Evolutionary conservation across 1,284 basidiomycete species (phyloP), one percentile per base, ranked within the genome.

Genomic region (Polyporus tsugae): DNA sequence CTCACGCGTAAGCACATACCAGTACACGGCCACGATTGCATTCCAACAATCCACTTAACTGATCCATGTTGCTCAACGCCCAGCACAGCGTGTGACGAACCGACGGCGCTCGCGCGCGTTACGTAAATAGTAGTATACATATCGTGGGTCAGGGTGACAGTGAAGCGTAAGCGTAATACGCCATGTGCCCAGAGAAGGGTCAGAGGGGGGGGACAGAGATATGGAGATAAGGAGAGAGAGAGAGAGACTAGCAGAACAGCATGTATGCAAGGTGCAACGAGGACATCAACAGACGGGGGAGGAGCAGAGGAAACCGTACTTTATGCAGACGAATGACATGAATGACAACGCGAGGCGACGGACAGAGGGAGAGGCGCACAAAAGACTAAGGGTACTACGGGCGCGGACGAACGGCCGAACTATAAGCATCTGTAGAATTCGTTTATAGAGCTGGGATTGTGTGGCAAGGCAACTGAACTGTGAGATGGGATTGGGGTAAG

Each of bases 211-310:
- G 39, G 39, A 41, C 13, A 13, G 41, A 41, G 41, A 41, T 17
- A 41, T 41, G 41, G 13, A 5, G 39, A 49, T 49, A 49, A 7
- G 6, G 44, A 46, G n/a, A 46, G 65, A 22, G 44, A 49, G 52
- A 29, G 71, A 70, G 70, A 71, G 70, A 72, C 72, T 75, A 76
- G 74, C 73, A 73, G 74, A 76, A 76, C 73, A 76, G 75, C 75
- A 76, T 76, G 72, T 75, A 75, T 74, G 75, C 73, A 75, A 75
- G 69, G 75, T 76, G 75, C 74, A 74, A 35, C 52, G 52, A 60
- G 73, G 73, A 72, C 72, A 49, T 49, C 46, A 70, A 76, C 73
- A 67, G 19, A 72, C 69, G 66, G 69, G 70, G 71, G 69, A 69
- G 66, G 63, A 69, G 71, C 71, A 70, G 66, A 60, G 49, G 63